These are phyloP conservation scores for Cucumis melo DNA, from an alignment of 306 rosid species.

Conservation along the genomic window DNA sequence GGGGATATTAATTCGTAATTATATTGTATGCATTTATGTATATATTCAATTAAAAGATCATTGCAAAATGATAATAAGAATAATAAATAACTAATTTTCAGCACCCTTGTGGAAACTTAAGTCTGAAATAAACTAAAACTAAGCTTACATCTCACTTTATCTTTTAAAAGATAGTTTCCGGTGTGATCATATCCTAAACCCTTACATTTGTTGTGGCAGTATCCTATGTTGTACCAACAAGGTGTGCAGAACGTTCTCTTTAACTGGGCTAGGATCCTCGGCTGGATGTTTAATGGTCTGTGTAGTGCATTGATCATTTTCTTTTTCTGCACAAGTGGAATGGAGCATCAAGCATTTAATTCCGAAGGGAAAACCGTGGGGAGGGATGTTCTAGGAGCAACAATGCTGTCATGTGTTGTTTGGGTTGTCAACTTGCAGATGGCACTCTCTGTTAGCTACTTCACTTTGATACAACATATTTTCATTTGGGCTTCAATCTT, in stretches of 20 bases:
- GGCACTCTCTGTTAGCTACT: conserved; percentile 71
- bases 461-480: conserved; percentile 79
- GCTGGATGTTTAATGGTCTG: conserved; percentile 86
- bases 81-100: not conserved
- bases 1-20: not conserved
- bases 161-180: not conserved
- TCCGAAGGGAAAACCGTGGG: conserved; percentile 57
- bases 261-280: conserved; percentile 72
- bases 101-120: not conserved
- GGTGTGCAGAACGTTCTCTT: conserved; percentile 86
- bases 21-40: not conserved
- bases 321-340: conserved; percentile 64
- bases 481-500: conserved; percentile 78
- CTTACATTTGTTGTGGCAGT: conserved; percentile 31
- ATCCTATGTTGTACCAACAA: conserved; percentile 86
- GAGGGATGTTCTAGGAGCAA: conserved; percentile 64
- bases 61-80: not conserved
- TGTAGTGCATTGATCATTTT: conserved; percentile 57
- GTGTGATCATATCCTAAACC: not conserved
- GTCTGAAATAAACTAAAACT: not conserved
- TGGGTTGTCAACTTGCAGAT: conserved; percentile 97
- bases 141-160: conserved; percentile 7
- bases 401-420: conserved; percentile 66
- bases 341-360: conserved; percentile 62
- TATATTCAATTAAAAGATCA: not conserved